These are phyloP conservation scores for Metarhizium humberi DNA, from an alignment of 2,329 filamentous ascomycete genomes.

Conservation along the genomic window DNA sequence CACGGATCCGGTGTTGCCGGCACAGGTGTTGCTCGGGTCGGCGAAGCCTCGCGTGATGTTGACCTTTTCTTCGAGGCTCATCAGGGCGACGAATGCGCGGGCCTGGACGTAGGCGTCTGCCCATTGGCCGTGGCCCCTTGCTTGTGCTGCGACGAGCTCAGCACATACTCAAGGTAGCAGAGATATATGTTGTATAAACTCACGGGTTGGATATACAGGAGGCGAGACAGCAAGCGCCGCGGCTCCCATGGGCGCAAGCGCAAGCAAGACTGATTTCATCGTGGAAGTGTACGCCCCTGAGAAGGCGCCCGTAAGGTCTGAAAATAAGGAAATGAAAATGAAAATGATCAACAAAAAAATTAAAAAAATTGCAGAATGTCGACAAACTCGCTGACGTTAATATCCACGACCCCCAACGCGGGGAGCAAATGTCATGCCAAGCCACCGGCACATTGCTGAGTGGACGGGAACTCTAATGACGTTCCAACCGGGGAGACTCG, in stretches of 20 bases:
- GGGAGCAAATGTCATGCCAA: not conserved
- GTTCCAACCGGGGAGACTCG: not conserved
- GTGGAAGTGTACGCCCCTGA: too few species aligned
- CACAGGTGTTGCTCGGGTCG: constrained; percentile 36
- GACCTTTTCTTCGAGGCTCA: constrained; percentile 59
- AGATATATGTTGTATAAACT: not conserved
- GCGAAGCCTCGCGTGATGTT: constrained; percentile 44
- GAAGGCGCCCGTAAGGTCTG: not conserved
- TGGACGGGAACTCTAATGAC: too few species aligned
- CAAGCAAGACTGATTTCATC: not conserved
- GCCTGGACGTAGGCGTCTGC: constrained; percentile 49
- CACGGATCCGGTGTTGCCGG: constrained; percentile 36
- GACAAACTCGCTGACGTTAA: too few species aligned
- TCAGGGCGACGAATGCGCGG: constrained; percentile 43
- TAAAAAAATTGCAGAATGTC: too few species aligned
- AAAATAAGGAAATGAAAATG: not conserved
- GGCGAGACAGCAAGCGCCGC: constrained; percentile 11
- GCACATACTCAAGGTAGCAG: too few species aligned
- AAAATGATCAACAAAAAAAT: too few species aligned
- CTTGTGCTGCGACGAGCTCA: constrained; percentile 15
- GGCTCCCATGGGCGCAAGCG: constrained; percentile 1
- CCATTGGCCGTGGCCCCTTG: constrained; percentile 35
- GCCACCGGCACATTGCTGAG: not conserved
- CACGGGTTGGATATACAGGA: constrained; percentile 17
- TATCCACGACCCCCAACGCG: not conserved